These are phyloP conservation scores for Kalmanozyma brasiliensis DNA, from an alignment of 1,284 basidiomycete species.

Conservation along the genomic window DNA sequence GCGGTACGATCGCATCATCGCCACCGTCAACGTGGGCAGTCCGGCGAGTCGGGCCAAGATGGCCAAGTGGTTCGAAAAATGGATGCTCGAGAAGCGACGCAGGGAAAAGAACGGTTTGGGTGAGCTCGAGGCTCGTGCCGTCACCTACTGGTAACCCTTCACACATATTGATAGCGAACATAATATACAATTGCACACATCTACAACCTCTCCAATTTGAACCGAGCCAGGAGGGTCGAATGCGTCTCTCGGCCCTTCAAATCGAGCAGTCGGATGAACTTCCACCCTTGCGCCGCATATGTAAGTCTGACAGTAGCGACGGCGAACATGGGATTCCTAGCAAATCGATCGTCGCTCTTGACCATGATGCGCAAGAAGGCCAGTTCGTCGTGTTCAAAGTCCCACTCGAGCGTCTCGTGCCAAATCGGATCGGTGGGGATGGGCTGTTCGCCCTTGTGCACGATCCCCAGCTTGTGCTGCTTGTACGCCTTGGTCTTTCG, in stretches of 20 bases:
- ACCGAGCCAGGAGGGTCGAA: conserved; percentile 51
- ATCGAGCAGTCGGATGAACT: conserved; percentile 72
- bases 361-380: conserved; percentile 56
- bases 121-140: conserved; percentile 29
- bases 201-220: conserved; percentile 33
- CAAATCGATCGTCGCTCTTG: conserved; percentile 62
- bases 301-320: conserved; percentile 49
- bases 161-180: conserved; percentile 7
- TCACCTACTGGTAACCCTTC: conserved; percentile 44
- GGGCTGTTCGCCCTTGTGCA: conserved; percentile 54
- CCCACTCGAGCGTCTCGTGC: conserved; percentile 57
- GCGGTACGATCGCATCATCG: conserved; percentile 85
- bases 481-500: conserved; percentile 55
- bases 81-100: conserved; percentile 53
- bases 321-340: conserved; percentile 56
- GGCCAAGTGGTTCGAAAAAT: conserved; percentile 63
- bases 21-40: conserved; percentile 92
- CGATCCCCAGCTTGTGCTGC: conserved; percentile 48
- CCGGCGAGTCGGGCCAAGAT: conserved; percentile 71
- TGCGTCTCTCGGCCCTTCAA: conserved; percentile 72
- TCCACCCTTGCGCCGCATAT: conserved; percentile 67
- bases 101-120: conserved; percentile 35
- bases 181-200: too few species aligned
- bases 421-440: conserved; percentile 54
- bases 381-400: conserved; percentile 53